Percentiles rank a stretch among this genome's conserved stretches.
Evolutionary conservation across 1,139 yeast species (phyloP).

Genomic region (Yamadazyma trypodendri): DNA sequence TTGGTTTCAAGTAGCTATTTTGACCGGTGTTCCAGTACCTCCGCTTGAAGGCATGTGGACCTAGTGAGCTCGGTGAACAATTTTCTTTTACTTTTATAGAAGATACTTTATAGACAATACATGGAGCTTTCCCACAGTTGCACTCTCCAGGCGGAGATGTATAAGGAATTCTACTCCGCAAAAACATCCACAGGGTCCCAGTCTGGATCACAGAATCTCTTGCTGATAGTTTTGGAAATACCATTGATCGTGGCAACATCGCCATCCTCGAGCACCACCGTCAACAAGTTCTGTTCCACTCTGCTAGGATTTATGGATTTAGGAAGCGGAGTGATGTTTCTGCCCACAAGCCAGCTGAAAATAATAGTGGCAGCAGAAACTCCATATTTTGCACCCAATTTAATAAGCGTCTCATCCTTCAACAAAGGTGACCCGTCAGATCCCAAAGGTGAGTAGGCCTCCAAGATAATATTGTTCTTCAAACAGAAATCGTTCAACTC

Average conservation of each 20-base stretch:
- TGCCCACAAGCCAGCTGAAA: conserved; percentile 52
- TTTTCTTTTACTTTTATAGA: too few relatives aligned
- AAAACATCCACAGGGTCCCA: conserved; percentile 19
- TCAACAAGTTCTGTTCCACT: conserved; percentile 31
- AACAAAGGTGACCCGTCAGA: conserved; percentile 52
- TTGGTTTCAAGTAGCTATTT: conserved; percentile 11
- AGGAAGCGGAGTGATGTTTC: conserved; percentile 52
- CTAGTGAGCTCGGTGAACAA: too few relatives aligned
- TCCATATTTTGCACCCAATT: conserved; percentile 45
- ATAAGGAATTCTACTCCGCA: too few relatives aligned
- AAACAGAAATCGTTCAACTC: conserved; percentile 35
- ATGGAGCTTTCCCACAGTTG: too few relatives aligned
- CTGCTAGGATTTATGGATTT: conserved; percentile 45
- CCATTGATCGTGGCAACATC: conserved; percentile 33
- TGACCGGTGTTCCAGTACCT: too few relatives aligned
- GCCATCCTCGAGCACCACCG: conserved; percentile 27
- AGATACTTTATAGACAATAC: not conserved
- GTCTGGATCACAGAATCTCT: conserved; percentile 26
- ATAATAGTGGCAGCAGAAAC: conserved; percentile 45
- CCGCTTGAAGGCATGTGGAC: too few relatives aligned
- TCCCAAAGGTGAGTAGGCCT: conserved; percentile 64
- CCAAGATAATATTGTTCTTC: conserved; percentile 41
- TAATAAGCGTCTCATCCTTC: conserved; percentile 37
- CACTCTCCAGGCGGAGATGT: too few relatives aligned
- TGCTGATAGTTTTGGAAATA: conserved; percentile 26